Conservation (phyloP, 2,329 filamentous ascomycete species). For the Chalaropsis thielavioides region DNA sequence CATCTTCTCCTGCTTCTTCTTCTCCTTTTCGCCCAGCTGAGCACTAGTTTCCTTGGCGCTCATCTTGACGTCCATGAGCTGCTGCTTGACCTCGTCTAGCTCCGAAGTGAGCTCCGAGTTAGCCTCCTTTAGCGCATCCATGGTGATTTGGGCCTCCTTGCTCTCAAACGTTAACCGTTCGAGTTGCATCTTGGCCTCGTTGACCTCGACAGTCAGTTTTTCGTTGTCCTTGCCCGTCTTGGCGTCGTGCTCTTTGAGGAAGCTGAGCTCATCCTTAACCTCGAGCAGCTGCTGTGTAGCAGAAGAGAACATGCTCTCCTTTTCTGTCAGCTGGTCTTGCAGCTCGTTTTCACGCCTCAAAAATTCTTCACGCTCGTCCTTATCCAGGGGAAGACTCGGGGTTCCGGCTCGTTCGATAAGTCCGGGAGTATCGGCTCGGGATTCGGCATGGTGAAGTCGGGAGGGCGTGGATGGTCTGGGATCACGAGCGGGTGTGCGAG, state of each 20-base stretch:
- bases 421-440: slow-evolving; percentile 46
- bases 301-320: slow-evolving; percentile 64
- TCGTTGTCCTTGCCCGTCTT: slow-evolving; percentile 85
- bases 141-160: slow-evolving; percentile 92
- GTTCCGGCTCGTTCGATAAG: slow-evolving; percentile 74
- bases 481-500: slow-evolving; percentile 30
- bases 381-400: slow-evolving; percentile 76
- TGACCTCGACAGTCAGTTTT: slow-evolving; percentile 67
- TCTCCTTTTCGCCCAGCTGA: slow-evolving; percentile 90
- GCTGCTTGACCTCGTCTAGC: slow-evolving; percentile 89
- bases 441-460: slow-evolving; percentile 35
- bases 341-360: slow-evolving; percentile 88
- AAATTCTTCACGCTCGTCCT: slow-evolving; percentile 95
- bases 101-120: slow-evolving; percentile 85
- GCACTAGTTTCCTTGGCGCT: slow-evolving; percentile 85
- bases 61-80: slow-evolving; percentile 91
- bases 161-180: slow-evolving; percentile 91
- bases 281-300: slow-evolving; percentile 70
- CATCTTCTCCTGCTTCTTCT: slow-evolving; percentile 98
- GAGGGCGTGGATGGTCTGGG: slow-evolving; percentile 36
- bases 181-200: slow-evolving; percentile 90
- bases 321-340: slow-evolving; percentile 90
- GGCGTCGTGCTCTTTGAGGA: slow-evolving; percentile 72
- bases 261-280: slow-evolving; percentile 70
- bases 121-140: slow-evolving; percentile 93